Evolutionary conservation across 169 alveolate species (phyloP).

Genomic region (Plasmodium yoelii): DNA sequence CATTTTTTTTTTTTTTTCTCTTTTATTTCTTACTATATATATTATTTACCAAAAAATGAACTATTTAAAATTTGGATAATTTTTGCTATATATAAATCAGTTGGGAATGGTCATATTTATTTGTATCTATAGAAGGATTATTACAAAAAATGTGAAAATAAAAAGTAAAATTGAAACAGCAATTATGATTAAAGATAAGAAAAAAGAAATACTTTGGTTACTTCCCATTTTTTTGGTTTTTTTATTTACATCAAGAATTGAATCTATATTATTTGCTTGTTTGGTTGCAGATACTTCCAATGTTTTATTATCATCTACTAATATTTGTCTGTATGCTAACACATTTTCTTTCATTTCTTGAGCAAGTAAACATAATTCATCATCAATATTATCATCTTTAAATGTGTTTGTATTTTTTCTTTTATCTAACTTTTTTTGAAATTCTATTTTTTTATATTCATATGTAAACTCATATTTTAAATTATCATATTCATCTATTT

Average conservation of each 20-base stretch:
- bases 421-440: slow-evolving; percentile 27
- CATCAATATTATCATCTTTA: slow-evolving; percentile 44
- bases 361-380: slow-evolving; percentile 67
- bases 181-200: slow-evolving; percentile 49
- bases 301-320: slow-evolving; percentile 23
- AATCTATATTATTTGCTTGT: slow-evolving; percentile 20
- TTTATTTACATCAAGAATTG: slow-evolving; percentile 39
- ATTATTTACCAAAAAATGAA: too few species aligned
- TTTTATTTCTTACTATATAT: too few species aligned
- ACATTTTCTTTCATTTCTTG: slow-evolving; percentile 77
- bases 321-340: slow-evolving; percentile 42
- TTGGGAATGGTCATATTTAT: too few species aligned
- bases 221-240: slow-evolving; percentile 31
- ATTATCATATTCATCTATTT: slow-evolving; percentile 63
- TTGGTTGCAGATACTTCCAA: slow-evolving; percentile 44
- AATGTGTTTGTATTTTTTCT: slow-evolving; percentile 19
- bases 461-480: slow-evolving; percentile 36
- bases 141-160: slow-evolving; percentile 64
- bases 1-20: too few species aligned
- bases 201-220: slow-evolving; percentile 48
- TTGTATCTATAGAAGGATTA: slow-evolving; percentile 1
- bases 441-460: slow-evolving; percentile 42
- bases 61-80: too few species aligned
- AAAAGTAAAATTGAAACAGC: slow-evolving; percentile 32
- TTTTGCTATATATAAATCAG: too few species aligned